A percentile compares a stretch with the other conserved stretches of the same genome.
Conservation (phyloP, 306 rosid genomes). For the Vicia villosa region DNA sequence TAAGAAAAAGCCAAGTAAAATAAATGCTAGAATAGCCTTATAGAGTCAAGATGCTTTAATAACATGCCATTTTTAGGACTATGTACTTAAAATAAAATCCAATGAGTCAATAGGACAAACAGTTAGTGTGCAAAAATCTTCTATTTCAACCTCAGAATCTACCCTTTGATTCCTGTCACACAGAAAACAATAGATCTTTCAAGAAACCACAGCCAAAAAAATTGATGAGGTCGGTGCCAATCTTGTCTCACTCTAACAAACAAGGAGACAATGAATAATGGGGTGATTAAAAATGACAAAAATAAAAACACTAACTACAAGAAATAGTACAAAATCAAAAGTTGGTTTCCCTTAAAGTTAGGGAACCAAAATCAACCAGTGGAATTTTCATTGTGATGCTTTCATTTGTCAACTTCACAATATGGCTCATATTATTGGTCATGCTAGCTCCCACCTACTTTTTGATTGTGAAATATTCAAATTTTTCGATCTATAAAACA, state of each 20-base stretch:
- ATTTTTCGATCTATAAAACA: no score
- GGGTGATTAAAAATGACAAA: constrained; percentile 37
- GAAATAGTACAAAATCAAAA: constrained; percentile 29
- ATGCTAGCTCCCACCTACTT: constrained; percentile 43
- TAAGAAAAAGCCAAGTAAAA: constrained; percentile 9
- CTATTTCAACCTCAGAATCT: constrained; percentile 43
- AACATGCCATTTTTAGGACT: constrained; percentile 38
- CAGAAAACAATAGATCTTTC: constrained; percentile 41
- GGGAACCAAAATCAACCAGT: constrained; percentile 55
- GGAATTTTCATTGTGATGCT: constrained; percentile 37
- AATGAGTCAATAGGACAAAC: constrained; percentile 22
- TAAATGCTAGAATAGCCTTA: background rate
- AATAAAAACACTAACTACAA: constrained; percentile 18
- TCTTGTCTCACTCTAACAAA: constrained; percentile 36
- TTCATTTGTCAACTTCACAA: constrained; percentile 49
- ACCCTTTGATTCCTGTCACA: constrained; percentile 40
- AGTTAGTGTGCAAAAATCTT: constrained; percentile 37
- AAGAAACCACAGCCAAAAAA: constrained; percentile 38
- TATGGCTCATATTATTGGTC: constrained; percentile 35
- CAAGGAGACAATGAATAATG: constrained; percentile 46
- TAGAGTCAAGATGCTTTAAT: constrained; percentile 9
- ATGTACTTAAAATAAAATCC: constrained; percentile 14
- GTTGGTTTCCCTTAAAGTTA: constrained; percentile 52
- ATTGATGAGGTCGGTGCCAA: constrained; percentile 42
- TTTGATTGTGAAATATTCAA: no score